Evolutionary conservation across 2,329 filamentous ascomycete genomes (phyloP), one percentile per base, ranked within the genome.

Genomic region (Epichloe sibirici): DNA sequence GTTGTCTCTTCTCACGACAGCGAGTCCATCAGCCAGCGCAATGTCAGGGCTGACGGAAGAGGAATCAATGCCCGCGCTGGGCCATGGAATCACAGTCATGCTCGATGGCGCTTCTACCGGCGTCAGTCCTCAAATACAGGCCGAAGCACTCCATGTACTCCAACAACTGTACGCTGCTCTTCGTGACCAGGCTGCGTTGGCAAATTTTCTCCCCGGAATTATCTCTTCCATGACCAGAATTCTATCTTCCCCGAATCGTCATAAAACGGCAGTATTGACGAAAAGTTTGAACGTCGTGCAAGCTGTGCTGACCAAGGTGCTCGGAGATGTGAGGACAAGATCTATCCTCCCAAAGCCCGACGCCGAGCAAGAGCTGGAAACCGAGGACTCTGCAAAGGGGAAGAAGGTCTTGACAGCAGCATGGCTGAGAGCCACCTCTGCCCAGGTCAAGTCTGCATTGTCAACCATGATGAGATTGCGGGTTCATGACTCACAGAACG

Each of bases 191-290:
- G 78, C 86, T n/a, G 81, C 87, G 2, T 72, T 95, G 52, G 88
- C 89, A 9, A 90, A 81, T 56, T 93, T 98, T 62, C 74, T 97
- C 43, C 93, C 94, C 0, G 89, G 90, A 9, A 88, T 88, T 0
- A 80, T 95, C 0, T 97, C 93, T 3, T 81, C 83, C 1, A 71
- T 98, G 25, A 83, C 86, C 2, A 90, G 85, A 61, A 72, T 89
- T 0, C 70, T 95, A 49, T 84, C 86, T 4, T 81, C 82, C 0
- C 86, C 83, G 0, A 79, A 78, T 42, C 75, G 77, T 11, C 70
- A 74, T 45, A 81, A 77, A 59, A 67, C 65, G 1, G 66, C 76
- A 42, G 77, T 94, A 0, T 71, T 97, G 6, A 70, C 83, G 25
- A 71, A 71, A 52, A 79, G 79, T 17, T 64, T 94, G 7, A 70